Evolutionary conservation across 164 flowering plant species (phyloP).

Genomic region (Magnolia sinica): DNA sequence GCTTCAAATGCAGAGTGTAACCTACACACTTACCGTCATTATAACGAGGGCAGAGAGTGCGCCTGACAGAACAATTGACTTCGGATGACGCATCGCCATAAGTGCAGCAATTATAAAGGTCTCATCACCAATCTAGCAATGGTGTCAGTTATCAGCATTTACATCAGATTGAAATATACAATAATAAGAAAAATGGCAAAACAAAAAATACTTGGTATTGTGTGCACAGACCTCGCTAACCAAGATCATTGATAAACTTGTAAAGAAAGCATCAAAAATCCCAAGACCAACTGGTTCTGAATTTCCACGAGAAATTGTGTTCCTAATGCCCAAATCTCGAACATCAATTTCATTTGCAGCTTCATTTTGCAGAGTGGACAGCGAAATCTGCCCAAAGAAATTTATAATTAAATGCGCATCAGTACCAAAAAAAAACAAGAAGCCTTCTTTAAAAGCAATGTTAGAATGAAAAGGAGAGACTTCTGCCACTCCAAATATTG

Average conservation of each 20-base stretch:
- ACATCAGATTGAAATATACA: conserved; percentile 2
- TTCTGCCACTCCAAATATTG: too few relatives aligned
- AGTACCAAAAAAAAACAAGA: neutral
- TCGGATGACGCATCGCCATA: too few relatives aligned
- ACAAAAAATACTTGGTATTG: neutral
- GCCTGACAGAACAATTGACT: conserved; percentile 65
- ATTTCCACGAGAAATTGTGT: conserved; percentile 32
- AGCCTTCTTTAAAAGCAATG: neutral
- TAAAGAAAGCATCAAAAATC: conserved; percentile 82
- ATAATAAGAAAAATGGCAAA: neutral
- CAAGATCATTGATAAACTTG: conserved; percentile 89
- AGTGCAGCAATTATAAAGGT: too few relatives aligned
- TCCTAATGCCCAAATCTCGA: conserved; percentile 37
- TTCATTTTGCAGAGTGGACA: conserved; percentile 31
- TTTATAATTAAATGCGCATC: neutral
- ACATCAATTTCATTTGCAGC: conserved; percentile 29
- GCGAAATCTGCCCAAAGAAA: conserved; percentile 39
- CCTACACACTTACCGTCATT: conserved; percentile 81
- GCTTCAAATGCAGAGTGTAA: neutral
- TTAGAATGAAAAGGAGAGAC: neutral
- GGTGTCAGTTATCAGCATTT: conserved; percentile 2
- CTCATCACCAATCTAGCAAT: conserved; percentile 55
- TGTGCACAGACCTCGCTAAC: conserved; percentile 81
- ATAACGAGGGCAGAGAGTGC: conserved; percentile 90
- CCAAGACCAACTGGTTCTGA: conserved; percentile 50